Percentiles rank a stretch among this genome's conserved stretches.
These are phyloP conservation scores for Sophora flavescens DNA, from an alignment of 306 rosid genomes.

Conservation along the genomic window DNA sequence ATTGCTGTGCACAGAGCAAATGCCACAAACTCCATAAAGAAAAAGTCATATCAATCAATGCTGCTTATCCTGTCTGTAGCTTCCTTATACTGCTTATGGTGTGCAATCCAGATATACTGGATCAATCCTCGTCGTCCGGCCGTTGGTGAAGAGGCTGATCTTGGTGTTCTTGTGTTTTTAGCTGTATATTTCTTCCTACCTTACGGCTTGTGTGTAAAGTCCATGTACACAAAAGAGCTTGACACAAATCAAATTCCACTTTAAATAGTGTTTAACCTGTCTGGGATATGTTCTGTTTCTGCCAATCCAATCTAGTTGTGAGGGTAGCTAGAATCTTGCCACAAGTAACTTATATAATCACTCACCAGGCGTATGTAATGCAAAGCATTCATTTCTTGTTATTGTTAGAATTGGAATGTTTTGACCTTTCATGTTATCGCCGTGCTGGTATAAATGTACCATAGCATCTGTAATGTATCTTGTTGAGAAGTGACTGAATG, in stretches of 20 bases:
- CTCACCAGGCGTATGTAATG: constrained; percentile 3
- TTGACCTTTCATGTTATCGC: constrained; percentile 15
- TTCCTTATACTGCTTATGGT: constrained; percentile 79
- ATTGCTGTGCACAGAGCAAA: constrained; percentile 67
- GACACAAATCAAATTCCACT: constrained; percentile 65
- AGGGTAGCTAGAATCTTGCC: constrained; percentile 8
- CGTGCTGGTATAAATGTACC: too few species aligned
- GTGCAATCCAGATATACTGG: constrained; percentile 76
- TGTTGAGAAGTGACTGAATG: too few species aligned
- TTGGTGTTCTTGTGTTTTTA: constrained; percentile 80
- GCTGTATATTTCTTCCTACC: constrained; percentile 73
- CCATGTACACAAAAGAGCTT: constrained; percentile 63
- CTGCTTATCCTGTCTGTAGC: constrained; percentile 64
- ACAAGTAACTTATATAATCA: neutral
- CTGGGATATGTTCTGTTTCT: constrained; percentile 16
- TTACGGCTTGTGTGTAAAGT: constrained; percentile 67
- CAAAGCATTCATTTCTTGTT: constrained; percentile 23
- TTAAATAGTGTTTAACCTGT: constrained; percentile 40
- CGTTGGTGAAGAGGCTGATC: constrained; percentile 96
- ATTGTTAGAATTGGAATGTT: neutral
- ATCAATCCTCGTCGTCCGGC: constrained; percentile 75
- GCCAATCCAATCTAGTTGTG: neutral
- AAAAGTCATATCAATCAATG: constrained; percentile 63
- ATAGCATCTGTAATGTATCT: too few species aligned
- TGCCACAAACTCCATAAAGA: constrained; percentile 55